Base-by-base conservation (phyloP, 169 alveolate genomes). In the Plasmodium fragile region DNA sequence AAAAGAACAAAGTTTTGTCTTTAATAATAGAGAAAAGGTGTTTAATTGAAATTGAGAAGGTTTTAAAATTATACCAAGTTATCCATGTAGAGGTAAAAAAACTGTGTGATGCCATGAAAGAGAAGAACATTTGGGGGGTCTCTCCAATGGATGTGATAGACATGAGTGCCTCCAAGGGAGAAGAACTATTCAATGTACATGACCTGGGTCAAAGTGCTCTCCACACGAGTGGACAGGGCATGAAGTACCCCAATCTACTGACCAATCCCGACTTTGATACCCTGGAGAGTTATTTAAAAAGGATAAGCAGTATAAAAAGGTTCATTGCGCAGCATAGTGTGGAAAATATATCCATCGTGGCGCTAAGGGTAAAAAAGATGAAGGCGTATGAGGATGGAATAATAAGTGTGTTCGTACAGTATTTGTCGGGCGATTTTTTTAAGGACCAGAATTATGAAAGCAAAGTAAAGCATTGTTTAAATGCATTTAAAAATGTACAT, bases 1-100 rank as follows among this genome's bases (percentile, higher is more conserved):
- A 73, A 52, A 52, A 73, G 49, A 52, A 52, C n/a, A 30, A 85
- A 4, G 28, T 85, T 18, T 45, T 85, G 7, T 34, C 87, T 4
- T 85, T 85, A 85, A 85, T 85, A 53, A 55, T 34, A 36, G 69
- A 85, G 70, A 73, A 85, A 77, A 73, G 72, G 70, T 85, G 83
- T 85, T 85, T 85, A 85, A 85, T 85, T 10, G 93, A 85, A 52
- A 85, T 85, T 69, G 93, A 85, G 32, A 85, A 73, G 52, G 32
- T 75, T 49, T 30, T 85, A 85, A 85, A 53, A 53, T 53, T 85
- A 75, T 85, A 85, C 55, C 70, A 73, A 75, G 79, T 85, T 53
- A 3, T 75, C 25, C 70, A 85, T 49, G 16, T 22, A 28, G 93
- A 85, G 39, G 22, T 85, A 45, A 52, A 52, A 75, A 85, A 32